Percentiles rank a stretch among this genome's conserved stretches.
Conservation (phyloP, 352 stramenopile species). For the Phytophthora tentaculata region DNA sequence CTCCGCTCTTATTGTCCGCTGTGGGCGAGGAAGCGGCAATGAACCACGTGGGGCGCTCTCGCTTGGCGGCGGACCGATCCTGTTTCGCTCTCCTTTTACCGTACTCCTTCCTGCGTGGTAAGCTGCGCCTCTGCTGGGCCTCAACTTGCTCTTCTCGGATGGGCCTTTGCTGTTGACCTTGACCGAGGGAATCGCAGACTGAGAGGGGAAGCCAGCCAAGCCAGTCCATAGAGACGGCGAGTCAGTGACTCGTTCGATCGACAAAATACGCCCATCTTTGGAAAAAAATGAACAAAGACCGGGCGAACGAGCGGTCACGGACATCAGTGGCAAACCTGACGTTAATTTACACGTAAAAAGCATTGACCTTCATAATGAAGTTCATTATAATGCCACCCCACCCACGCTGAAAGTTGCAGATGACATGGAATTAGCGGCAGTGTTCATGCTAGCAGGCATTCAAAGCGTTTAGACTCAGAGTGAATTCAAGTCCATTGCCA, state of each 20-base stretch:
- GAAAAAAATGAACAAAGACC: slow-evolving; percentile 9
- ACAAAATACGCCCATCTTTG: slow-evolving; percentile 14
- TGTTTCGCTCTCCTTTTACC: slow-evolving; percentile 7
- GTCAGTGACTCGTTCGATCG: slow-evolving; percentile 22
- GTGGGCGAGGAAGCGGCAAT: slow-evolving; percentile 27
- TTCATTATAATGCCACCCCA: no score
- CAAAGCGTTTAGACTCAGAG: not conserved
- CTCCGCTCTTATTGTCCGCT: not conserved
- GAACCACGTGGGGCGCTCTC: slow-evolving; percentile 2
- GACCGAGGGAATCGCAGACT: slow-evolving; percentile 23
- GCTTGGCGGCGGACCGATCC: slow-evolving; percentile 2
- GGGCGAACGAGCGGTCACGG: slow-evolving; percentile 6
- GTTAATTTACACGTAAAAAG: slow-evolving; percentile 1
- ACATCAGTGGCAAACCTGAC: slow-evolving; percentile 2
- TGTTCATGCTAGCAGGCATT: not conserved
- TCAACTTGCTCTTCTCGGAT: slow-evolving; percentile 29
- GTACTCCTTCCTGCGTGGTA: slow-evolving; percentile 17
- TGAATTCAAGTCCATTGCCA: slow-evolving; percentile 3
- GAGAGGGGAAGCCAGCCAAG: slow-evolving; percentile 27
- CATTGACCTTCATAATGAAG: no score
- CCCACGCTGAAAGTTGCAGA: no score
- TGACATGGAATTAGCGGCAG: not conserved
- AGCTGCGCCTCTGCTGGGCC: slow-evolving; percentile 13
- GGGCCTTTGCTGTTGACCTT: slow-evolving; percentile 3
- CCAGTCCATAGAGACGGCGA: slow-evolving; percentile 28